Percentiles rank a stretch among this genome's conserved stretches.
Evolutionary conservation across 2,329 filamentous ascomycete genomes (phyloP).

Genomic region (Parasarocladium wereldwijsianum): DNA sequence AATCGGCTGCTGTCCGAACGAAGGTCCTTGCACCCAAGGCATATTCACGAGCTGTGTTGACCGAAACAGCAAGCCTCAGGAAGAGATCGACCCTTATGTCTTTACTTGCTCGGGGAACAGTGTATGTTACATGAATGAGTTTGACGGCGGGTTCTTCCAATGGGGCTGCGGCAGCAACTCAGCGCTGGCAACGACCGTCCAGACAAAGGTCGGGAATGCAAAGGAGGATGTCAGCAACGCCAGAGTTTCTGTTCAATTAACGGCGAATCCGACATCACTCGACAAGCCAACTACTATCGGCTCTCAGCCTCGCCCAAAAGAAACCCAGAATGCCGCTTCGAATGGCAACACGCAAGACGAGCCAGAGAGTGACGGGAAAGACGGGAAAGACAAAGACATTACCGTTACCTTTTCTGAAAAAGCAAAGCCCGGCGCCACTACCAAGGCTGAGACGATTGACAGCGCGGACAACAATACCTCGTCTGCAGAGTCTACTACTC

Average conservation of each 20-base stretch:
- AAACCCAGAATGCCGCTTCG: no score
- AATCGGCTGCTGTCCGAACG: constrained; percentile 42
- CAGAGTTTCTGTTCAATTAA: constrained; percentile 25
- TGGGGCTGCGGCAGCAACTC: constrained; percentile 39
- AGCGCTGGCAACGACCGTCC: constrained; percentile 27
- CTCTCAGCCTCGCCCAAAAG: constrained; percentile 7
- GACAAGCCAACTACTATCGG: constrained; percentile 26
- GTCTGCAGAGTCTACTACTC: no score
- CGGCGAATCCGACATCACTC: constrained; percentile 21
- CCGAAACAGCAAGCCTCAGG: constrained; percentile 30
- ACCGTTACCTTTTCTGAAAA: no score
- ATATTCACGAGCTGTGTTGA: constrained; percentile 45
- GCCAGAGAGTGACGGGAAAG: no score
- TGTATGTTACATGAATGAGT: constrained; percentile 41
- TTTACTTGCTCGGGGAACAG: constrained; percentile 36
- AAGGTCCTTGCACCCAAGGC: constrained; percentile 33
- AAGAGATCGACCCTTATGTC: constrained; percentile 38
- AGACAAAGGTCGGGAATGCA: constrained; percentile 27
- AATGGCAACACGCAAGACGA: no score
- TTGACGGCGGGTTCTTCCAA: constrained; percentile 39
- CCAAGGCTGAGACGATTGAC: no score
- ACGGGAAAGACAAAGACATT: no score
- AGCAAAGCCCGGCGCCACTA: no score
- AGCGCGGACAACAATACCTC: no score
- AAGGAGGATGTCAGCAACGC: constrained; percentile 18